A percentile compares a stretch with the other conserved stretches of the same genome.
Conservation (phyloP, 805 yeast genomes). For the Candida ficus region DNA sequence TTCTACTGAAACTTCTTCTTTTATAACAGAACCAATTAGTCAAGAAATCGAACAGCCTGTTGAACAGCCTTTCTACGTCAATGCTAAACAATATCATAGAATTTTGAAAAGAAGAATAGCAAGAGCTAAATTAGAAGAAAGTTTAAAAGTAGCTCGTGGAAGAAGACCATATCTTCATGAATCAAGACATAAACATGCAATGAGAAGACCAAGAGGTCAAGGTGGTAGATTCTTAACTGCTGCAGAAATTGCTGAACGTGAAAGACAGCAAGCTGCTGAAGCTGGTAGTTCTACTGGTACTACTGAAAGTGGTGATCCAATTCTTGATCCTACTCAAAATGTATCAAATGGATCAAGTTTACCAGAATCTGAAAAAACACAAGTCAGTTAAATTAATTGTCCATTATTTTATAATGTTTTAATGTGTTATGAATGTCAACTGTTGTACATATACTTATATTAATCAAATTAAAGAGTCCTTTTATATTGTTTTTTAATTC, state of each 20-base stretch:
- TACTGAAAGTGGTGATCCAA: not conserved
- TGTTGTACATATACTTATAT: not conserved
- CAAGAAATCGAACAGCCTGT: slow-evolving; percentile 23
- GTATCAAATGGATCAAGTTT: not conserved
- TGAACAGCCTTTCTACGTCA: slow-evolving; percentile 95
- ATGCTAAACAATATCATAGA: slow-evolving; percentile 96
- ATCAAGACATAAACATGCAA: slow-evolving; percentile 96
- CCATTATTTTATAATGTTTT: not conserved
- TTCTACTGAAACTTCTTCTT: slow-evolving; percentile 2
- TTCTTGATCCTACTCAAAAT: no score
- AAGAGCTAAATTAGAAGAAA: slow-evolving; percentile 87
- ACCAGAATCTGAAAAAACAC: not conserved
- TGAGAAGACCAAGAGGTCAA: slow-evolving; percentile 98
- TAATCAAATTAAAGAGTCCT: not conserved
- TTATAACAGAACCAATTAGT: slow-evolving; percentile 4
- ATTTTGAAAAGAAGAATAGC: slow-evolving; percentile 91
- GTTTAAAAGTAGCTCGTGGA: slow-evolving; percentile 79
- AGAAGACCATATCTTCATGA: slow-evolving; percentile 94
- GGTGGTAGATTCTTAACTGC: slow-evolving; percentile 97
- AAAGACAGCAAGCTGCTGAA: slow-evolving; percentile 30
- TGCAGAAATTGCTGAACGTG: slow-evolving; percentile 66
- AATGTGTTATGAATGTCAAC: slow-evolving; percentile 1
- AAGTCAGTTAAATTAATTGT: not conserved
- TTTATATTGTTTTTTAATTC: not conserved
- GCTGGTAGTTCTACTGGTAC: not conserved